Conservation (phyloP, 768 basidiomycete species). For the Trichaptum fuscoviolaceum region DNA sequence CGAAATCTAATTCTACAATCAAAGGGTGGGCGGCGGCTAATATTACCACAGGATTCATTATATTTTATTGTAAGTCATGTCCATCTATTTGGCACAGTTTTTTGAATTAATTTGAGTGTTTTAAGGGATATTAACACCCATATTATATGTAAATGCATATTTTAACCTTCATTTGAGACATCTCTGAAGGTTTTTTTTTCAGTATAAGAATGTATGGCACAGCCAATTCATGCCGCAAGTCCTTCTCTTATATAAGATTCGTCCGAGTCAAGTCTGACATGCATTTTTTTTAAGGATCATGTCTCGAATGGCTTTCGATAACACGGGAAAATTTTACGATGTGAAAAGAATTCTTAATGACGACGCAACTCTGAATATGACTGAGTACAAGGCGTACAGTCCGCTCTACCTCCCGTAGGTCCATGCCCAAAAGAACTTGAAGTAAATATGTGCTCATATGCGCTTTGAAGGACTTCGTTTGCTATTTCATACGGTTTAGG, state of each 20-base stretch:
- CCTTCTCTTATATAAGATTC: background rate
- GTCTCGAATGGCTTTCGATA: constrained; percentile 58
- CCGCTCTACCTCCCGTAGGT: constrained; percentile 53
- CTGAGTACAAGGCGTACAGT: constrained; percentile 50
- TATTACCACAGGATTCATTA: constrained; percentile 52
- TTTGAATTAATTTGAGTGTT: constrained; percentile 8
- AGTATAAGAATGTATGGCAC: constrained; percentile 63
- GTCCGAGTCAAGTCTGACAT: constrained; percentile 6
- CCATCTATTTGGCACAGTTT: constrained; percentile 13
- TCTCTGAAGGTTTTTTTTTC: constrained; percentile 1
- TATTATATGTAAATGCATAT: constrained; percentile 35
- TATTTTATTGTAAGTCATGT: constrained; percentile 54
- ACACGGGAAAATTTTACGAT: constrained; percentile 53
- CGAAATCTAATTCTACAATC: background rate
- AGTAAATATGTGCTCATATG: constrained; percentile 14
- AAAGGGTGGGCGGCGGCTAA: constrained; percentile 70
- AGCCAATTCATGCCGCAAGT: constrained; percentile 51
- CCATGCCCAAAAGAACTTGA: constrained; percentile 16
- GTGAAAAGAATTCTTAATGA: constrained; percentile 49
- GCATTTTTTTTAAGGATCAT: constrained; percentile 40
- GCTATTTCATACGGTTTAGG: constrained; percentile 75
- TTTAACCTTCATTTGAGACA: constrained; percentile 7
- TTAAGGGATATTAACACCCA: constrained; percentile 53
- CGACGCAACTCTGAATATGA: constrained; percentile 51
- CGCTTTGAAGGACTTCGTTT: constrained; percentile 46